Percentiles rank a stretch among this genome's conserved stretches.
Conservation (phyloP, 192 early-diverging fungal species). For the Coemansia asiatica region DNA sequence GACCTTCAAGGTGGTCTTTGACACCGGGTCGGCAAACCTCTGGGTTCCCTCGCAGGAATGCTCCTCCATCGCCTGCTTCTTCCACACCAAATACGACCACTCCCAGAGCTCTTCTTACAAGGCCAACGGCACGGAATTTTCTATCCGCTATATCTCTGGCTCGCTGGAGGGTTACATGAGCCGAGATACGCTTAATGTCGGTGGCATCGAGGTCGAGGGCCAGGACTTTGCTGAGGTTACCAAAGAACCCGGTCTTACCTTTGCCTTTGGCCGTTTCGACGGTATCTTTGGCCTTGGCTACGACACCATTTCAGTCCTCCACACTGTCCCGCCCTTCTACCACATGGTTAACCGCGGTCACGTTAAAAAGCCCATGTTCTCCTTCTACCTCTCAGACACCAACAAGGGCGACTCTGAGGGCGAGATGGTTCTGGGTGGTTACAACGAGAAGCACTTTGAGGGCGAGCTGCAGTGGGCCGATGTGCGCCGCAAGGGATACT, state of each 20-base stretch:
- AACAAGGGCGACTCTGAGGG: conserved; percentile 63
- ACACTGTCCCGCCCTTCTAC: conserved; percentile 94
- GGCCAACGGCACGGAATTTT: conserved; percentile 92
- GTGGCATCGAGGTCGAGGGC: conserved; percentile 65
- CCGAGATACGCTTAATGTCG: conserved; percentile 73
- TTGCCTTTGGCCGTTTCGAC: conserved; percentile 94
- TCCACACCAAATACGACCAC: conserved; percentile 88
- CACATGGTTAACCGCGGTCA: conserved; percentile 81
- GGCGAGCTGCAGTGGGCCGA: conserved; percentile 78
- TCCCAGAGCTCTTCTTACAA: conserved; percentile 74
- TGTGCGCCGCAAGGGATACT: conserved; percentile 91
- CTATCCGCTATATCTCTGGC: conserved; percentile 91
- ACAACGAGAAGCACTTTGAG: conserved; percentile 72
- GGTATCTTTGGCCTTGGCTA: conserved; percentile 95
- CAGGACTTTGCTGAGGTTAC: conserved; percentile 95
- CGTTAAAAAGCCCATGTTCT: conserved; percentile 84
- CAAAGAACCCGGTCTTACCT: conserved; percentile 95
- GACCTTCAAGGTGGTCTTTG: conserved; percentile 88
- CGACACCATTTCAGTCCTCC: conserved; percentile 83
- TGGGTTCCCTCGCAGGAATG: conserved; percentile 97
- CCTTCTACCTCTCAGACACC: conserved; percentile 83
- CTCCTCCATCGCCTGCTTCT: conserved; percentile 92
- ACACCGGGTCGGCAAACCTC: conserved; percentile 93
- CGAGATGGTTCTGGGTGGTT: conserved; percentile 86
- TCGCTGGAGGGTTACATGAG: conserved; percentile 93